Percentiles rank a stretch among this genome's conserved stretches.
phyloP scores from a whole-genome alignment of 202 grass and related monocot species.

The Sporobolus alterniflorus region DNA sequence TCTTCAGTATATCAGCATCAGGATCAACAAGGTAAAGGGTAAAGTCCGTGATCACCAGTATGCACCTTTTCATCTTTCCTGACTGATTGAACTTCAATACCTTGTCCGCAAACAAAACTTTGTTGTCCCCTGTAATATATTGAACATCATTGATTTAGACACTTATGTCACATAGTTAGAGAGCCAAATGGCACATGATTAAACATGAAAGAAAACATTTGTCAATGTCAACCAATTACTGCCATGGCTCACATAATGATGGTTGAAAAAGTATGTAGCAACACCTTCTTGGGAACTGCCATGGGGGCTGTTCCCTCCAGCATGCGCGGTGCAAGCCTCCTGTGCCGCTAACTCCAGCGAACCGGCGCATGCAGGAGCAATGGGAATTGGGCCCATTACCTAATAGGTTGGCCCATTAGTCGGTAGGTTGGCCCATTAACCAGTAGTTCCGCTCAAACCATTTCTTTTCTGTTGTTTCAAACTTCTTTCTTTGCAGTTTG shows the following conservation, averaged over 20 bases:
- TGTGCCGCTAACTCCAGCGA: too few species aligned
- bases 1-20: conserved; percentile 84
- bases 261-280: neutral
- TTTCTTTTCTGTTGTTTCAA: too few species aligned
- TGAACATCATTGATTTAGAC: neutral
- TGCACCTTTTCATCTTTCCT: conserved; percentile 90
- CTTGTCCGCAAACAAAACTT: conserved; percentile 90
- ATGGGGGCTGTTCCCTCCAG: too few species aligned
- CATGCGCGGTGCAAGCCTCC: too few species aligned
- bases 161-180: neutral
- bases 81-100: conserved; percentile 82
- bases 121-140: conserved; percentile 75
- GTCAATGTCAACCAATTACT: conserved; percentile 1
- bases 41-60: conserved; percentile 87
- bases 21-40: conserved; percentile 95
- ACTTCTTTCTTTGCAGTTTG: too few species aligned
- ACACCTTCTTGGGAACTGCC: too few species aligned
- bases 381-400: too few species aligned
- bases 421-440: too few species aligned
- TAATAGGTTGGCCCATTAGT: too few species aligned
- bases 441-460: too few species aligned
- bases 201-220: neutral
- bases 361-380: too few species aligned
- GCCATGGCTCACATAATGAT: neutral
- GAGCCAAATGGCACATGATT: neutral